Evolutionary conservation across 768 basidiomycete species (phyloP), one percentile per base, ranked within the genome.

Genomic region (Tylopilus subfusipes): DNA sequence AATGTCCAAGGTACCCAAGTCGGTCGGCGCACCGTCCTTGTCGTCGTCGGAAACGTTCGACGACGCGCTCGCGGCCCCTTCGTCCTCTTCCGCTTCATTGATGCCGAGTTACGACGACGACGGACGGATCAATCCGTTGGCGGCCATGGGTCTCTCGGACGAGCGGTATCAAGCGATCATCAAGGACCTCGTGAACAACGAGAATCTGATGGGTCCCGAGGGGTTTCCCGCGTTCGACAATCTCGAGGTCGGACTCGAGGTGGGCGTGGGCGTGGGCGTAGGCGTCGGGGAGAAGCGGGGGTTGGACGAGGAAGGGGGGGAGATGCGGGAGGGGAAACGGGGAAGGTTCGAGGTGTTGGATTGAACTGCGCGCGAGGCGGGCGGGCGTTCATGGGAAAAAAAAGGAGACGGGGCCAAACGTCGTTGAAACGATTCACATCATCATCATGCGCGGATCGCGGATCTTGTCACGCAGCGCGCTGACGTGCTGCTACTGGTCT

Each of bases 111-210:
- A 64, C 13, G 62, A 68, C 22, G 64, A 64, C 50, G 82, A 86
- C 27, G 77, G 76, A 30, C 74, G 82, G 53, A 82, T 90, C 60
- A 93, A 96, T 70, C 90, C 91, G 7, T 77, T 97, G 39, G 88
- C 86, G 16, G 88, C 85, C 18, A 88, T 94, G 83, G 93, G 93
- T 13, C 80, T 95, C 51, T 82, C 86, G 16, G 92, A 95, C 62
- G 90, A 94, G 66, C 90, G 93, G 70, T 97, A 95, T 73, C 81
- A 81, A 51, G 68, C 82, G 57, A 90, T 95, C 53, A 68, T 95
- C 59, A 83, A 85, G 68, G 85, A 82, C 50, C 77, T 93, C 54
- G 82, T 90, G 40, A 80, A 73, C 63, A 83, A 80, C 29, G 88
- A 88, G 59, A 76, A 77, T 5, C 78, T 86, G 64, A 70, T 75